These are phyloP conservation scores for Rhodotorula babjevae DNA, from an alignment of 768 basidiomycete species.

Conservation along the genomic window DNA sequence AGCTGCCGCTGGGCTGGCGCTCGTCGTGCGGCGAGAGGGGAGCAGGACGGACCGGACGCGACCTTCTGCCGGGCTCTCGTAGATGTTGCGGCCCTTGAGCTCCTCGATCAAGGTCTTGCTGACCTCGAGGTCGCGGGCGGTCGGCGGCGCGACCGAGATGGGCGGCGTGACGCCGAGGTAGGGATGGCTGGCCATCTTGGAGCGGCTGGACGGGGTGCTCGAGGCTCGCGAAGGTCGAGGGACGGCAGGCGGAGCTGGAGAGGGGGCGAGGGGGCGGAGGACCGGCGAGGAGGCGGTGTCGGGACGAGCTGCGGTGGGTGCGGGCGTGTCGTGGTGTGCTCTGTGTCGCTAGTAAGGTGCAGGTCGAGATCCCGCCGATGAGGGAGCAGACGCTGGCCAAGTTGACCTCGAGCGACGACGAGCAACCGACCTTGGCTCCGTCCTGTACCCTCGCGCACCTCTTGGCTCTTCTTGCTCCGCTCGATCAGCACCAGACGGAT, in stretches of 20 bases:
- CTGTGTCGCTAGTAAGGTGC: too few species aligned
- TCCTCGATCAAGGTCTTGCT: constrained; percentile 84
- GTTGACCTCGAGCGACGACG: too few species aligned
- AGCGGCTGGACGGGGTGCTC: not conserved
- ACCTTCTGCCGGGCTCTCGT: constrained; percentile 83
- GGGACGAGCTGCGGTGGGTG: too few species aligned
- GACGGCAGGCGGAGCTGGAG: not conserved
- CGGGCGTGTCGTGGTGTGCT: too few species aligned
- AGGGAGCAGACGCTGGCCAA: too few species aligned
- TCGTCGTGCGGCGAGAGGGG: not conserved
- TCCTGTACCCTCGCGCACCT: too few species aligned
- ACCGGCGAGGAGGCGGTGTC: too few species aligned
- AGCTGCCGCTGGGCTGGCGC: too few species aligned
- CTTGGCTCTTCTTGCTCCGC: too few species aligned
- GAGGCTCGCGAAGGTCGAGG: not conserved
- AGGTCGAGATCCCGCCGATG: too few species aligned
- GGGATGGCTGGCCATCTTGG: not conserved
- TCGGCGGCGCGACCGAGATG: constrained; percentile 54
- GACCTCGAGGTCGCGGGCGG: constrained; percentile 56
- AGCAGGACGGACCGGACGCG: constrained; percentile 66
- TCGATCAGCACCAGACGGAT: too few species aligned
- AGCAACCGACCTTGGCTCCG: too few species aligned
- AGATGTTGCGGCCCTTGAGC: constrained; percentile 73
- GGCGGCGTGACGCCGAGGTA: constrained; percentile 51
- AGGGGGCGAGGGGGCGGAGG: not conserved